Conservation (phyloP, 805 yeast genomes). For the Yarrowia deformans region DNA sequence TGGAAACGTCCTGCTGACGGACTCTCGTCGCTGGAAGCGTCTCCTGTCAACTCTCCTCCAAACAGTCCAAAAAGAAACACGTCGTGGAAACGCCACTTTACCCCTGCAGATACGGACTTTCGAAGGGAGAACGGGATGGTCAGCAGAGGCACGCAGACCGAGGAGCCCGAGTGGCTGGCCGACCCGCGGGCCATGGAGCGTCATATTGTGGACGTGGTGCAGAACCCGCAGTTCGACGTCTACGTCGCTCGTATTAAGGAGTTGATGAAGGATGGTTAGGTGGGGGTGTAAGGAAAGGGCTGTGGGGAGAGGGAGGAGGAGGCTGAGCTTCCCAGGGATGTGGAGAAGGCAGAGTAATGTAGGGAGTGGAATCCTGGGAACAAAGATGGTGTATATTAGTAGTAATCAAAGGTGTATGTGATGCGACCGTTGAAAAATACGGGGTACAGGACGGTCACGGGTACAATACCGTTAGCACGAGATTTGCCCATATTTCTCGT, state of each 20-base stretch:
- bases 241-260: constrained; percentile 31
- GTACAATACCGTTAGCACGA: too few relatives aligned
- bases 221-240: background rate
- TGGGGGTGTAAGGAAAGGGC: too few relatives aligned
- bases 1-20: background rate
- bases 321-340: too few relatives aligned
- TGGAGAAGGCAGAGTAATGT: too few relatives aligned
- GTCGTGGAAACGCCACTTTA: constrained; percentile 16
- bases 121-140: background rate
- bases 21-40: background rate
- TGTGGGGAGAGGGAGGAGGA: too few relatives aligned
- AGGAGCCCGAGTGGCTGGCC: constrained; percentile 7
- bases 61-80: background rate
- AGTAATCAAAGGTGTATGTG: background rate
- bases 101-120: background rate
- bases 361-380: too few relatives aligned
- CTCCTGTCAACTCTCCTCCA: constrained; percentile 7
- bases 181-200: constrained; percentile 7
- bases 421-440: too few relatives aligned
- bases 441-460: too few relatives aligned
- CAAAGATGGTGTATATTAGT: constrained; percentile 1
- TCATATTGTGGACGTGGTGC: constrained; percentile 10
- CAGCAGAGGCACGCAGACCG: constrained; percentile 27
- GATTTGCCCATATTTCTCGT: background rate
- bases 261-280: background rate